A percentile compares a stretch with the other conserved stretches of the same genome.
phyloP scores from a whole-genome alignment of 192 early-diverging fungal species.

The Mortierella claussenii region DNA sequence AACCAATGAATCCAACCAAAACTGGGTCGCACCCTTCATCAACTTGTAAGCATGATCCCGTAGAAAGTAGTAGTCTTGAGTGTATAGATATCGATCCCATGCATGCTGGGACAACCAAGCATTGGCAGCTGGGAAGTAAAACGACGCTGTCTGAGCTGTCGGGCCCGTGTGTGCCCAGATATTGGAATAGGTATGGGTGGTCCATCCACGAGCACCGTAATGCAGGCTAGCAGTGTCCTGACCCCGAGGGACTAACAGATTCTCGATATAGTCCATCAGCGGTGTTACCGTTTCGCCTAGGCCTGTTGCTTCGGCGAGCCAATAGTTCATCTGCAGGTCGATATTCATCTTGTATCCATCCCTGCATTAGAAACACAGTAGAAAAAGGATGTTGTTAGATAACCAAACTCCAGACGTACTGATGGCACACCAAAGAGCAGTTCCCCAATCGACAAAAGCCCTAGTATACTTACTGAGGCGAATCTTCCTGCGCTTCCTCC shows the following conservation, averaged over 20 bases:
- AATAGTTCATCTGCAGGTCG: constrained; percentile 49
- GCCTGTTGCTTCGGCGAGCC: constrained; percentile 44
- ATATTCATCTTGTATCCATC: constrained; percentile 44
- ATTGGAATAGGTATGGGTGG: constrained; percentile 33
- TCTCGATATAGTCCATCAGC: constrained; percentile 50
- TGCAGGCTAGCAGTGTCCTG: constrained; percentile 42
- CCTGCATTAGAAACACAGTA: constrained; percentile 10
- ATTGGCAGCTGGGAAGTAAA: constrained; percentile 41
- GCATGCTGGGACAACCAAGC: constrained; percentile 52
- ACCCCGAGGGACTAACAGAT: constrained; percentile 35
- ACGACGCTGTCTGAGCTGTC: constrained; percentile 21
- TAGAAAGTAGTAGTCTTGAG: constrained; percentile 36
- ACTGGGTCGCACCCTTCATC: constrained; percentile 48
- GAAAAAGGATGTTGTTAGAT: not conserved
- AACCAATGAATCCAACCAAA: constrained; percentile 40
- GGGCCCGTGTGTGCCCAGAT: constrained; percentile 53
- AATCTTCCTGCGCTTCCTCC: not conserved
- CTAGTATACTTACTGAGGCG: constrained; percentile 15
- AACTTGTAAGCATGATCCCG: constrained; percentile 43
- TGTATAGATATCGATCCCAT: constrained; percentile 42
- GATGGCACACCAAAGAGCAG: not conserved
- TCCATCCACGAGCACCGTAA: constrained; percentile 45
- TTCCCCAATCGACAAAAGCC: too few species aligned
- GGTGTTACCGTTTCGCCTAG: constrained; percentile 47
- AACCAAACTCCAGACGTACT: too few species aligned